Conservation (phyloP, 2,329 filamentous ascomycete species). For the Arthrobotrys iridis region DNA sequence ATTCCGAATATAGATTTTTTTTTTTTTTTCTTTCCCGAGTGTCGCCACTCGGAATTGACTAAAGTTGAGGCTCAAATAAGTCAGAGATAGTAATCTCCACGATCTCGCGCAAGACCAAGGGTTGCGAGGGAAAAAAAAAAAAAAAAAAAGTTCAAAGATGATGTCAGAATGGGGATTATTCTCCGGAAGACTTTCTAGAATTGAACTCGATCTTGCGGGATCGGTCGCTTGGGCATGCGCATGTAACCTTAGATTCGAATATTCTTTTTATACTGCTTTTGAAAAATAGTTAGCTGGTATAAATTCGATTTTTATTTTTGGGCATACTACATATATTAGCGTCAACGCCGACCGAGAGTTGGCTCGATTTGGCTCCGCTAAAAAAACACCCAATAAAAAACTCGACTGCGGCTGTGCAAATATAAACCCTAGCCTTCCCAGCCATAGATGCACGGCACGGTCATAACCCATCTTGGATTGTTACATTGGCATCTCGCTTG, state of each 20-base stretch:
- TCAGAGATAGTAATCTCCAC: constrained; percentile 6
- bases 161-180: constrained; percentile 7
- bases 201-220: constrained; percentile 14
- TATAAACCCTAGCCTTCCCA: neutral
- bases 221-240: constrained; percentile 23
- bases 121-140: too few relatives aligned
- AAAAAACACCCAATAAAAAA: too few relatives aligned
- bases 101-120: neutral
- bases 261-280: too few relatives aligned
- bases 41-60: constrained; percentile 35
- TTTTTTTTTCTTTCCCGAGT: neutral
- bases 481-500: constrained; percentile 30
- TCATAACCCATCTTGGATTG: neutral
- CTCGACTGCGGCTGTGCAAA: constrained; percentile 46
- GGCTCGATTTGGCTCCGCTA: constrained; percentile 4
- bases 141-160: neutral
- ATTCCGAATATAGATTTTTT: constrained; percentile 10
- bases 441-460: constrained; percentile 19
- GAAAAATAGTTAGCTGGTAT: neutral
- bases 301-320: constrained; percentile 9
- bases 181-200: constrained; percentile 26
- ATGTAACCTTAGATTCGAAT: constrained; percentile 16
- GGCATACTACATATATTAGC: neutral
- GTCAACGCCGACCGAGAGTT: neutral
- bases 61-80: constrained; percentile 37